Conservation (phyloP, 2,329 filamentous ascomycete species). For the Trichoderma simmonsii region DNA sequence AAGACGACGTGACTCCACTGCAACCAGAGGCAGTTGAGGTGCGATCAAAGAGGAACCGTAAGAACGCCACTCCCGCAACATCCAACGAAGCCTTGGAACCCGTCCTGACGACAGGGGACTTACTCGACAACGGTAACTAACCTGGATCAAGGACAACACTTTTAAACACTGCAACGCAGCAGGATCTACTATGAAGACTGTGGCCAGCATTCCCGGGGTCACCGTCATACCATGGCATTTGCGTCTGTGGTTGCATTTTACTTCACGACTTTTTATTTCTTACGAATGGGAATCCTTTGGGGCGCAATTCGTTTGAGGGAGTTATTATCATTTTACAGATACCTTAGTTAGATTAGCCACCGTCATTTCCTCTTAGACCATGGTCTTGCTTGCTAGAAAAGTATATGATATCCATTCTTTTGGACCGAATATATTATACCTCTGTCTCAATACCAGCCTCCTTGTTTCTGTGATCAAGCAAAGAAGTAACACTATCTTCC, state of each 20-base stretch:
- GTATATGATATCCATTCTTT: neutral
- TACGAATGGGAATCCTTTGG: neutral
- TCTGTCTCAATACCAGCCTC: constrained; percentile 65
- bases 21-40: constrained; percentile 26
- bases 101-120: neutral
- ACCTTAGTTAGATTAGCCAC: neutral
- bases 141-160: neutral
- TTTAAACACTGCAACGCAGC: neutral
- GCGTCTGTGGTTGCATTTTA: neutral
- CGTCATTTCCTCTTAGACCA: constrained; percentile 3
- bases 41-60: constrained; percentile 24
- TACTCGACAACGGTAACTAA: constrained; percentile 3
- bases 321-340: neutral
- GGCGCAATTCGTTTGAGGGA: neutral
- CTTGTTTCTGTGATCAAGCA: constrained; percentile 59
- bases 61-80: constrained; percentile 23
- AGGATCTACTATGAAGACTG: neutral
- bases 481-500: constrained; percentile 54
- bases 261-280: neutral
- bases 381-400: neutral
- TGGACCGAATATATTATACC: constrained; percentile 49
- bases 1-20: constrained; percentile 10
- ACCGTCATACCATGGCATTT: neutral
- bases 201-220: neutral
- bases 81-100: constrained; percentile 9